Conservation (phyloP, 306 rosid species). For the Ormosia emarginata region DNA sequence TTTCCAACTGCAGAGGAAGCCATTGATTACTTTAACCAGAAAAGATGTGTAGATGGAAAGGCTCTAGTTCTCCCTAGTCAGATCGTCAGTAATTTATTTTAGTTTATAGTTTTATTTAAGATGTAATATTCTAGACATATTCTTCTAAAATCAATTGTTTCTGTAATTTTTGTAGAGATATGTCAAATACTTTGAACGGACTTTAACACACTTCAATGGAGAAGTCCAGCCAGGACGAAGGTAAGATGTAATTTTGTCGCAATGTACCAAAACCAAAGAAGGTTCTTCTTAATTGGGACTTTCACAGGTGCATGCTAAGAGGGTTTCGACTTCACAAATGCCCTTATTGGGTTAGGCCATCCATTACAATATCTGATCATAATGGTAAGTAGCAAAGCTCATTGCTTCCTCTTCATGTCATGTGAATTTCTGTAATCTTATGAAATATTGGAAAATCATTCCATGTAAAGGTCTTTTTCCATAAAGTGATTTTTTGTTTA, state of each 20-base stretch:
- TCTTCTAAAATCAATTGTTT: conserved; percentile 33
- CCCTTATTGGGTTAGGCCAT: conserved; percentile 89
- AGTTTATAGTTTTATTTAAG: not conserved
- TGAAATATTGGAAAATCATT: not conserved
- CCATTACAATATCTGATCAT: conserved; percentile 81
- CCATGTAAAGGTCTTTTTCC: not conserved
- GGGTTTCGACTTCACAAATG: conserved; percentile 91
- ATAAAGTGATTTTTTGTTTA: not conserved
- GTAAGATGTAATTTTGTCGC: conserved; percentile 39
- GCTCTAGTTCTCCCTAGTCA: conserved; percentile 91
- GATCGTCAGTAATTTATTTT: conserved; percentile 60
- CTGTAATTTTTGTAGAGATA: conserved; percentile 59
- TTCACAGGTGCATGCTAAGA: conserved; percentile 87
- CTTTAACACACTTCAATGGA: conserved; percentile 62
- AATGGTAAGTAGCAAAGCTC: conserved; percentile 42
- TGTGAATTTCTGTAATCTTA: not conserved
- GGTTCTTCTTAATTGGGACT: conserved; percentile 28
- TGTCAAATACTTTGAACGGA: conserved; percentile 74
- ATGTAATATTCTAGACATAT: conserved; percentile 9
- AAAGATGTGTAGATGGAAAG: conserved; percentile 93
- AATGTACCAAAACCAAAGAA: conserved; percentile 4
- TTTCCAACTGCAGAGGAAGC: conserved; percentile 85
- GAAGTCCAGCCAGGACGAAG: conserved; percentile 76
- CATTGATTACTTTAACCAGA: conserved; percentile 72
- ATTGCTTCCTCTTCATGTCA: conserved; percentile 1